Evolutionary conservation across 2,329 filamentous ascomycete genomes (phyloP).

Genomic region (Colletotrichum musicola): DNA sequence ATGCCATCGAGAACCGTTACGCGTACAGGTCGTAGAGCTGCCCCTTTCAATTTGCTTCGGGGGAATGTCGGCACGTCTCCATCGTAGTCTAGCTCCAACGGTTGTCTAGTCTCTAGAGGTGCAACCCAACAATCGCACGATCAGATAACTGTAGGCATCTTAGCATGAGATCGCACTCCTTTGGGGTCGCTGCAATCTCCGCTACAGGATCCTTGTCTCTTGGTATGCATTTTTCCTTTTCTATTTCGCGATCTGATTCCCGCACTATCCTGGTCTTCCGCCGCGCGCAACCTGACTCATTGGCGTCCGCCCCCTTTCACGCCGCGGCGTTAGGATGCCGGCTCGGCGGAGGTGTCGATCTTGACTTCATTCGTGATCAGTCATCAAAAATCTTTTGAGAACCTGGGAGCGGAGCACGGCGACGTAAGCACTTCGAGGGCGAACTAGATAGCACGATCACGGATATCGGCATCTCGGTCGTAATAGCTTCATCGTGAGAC

Average conservation of each 20-base stretch:
- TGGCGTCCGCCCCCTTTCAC: background rate
- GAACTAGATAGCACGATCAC: no score
- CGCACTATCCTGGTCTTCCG: background rate
- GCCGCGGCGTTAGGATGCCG: slow-evolving; percentile 2
- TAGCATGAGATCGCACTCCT: background rate
- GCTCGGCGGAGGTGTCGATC: slow-evolving; percentile 22
- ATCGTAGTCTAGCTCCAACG: no score
- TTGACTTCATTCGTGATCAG: background rate
- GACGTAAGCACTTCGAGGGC: no score
- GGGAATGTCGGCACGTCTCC: no score
- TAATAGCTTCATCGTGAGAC: no score
- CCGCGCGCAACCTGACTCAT: slow-evolving; percentile 23
- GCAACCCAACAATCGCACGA: background rate
- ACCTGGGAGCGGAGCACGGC: no score
- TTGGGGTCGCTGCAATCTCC: background rate
- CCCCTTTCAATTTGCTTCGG: background rate
- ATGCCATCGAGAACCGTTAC: background rate
- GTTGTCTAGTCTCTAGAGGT: no score
- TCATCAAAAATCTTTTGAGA: no score
- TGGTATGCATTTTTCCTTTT: no score
- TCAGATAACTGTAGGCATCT: background rate
- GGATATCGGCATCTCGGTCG: no score
- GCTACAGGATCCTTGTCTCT: background rate
- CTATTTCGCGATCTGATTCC: no score
- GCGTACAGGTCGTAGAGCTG: background rate